Base-by-base conservation (phyloP, 2,329 filamentous ascomycete species). In the Emergomyces pasteurianus region DNA sequence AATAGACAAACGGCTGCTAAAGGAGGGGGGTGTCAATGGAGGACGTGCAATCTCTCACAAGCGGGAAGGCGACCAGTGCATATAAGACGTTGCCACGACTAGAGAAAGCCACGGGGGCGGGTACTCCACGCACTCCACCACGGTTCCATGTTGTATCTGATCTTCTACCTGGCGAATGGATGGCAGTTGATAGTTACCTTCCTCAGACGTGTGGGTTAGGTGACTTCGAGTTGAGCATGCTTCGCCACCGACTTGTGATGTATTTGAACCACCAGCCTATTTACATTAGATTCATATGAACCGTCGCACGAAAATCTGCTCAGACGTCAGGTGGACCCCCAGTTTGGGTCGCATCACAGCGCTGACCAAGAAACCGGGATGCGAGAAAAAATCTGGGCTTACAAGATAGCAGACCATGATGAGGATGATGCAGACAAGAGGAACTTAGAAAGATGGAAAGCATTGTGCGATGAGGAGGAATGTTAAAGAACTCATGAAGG, bases 121-220 rank as follows among this genome's bases (percentile, higher is more conserved):
- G 40, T 31, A 5, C 23, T 31, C 40, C 16, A 2, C 46, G 40
- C 16, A 31, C 54, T 8, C 58, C 50, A 21, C 31, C 63, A 47
- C 60, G 53, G 21, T 63, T 65, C 28, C 60, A 61, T 31, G 40
- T 62, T 58, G 52, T 65, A 36, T 59, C 31, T 57, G 60, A 60
- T 36, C n/a, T 49, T 34, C 9, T 60, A 21, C 52, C 40, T 3
- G 31, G 47, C n/a, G 47, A 50, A 23, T 59, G 58, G 60, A 42
- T 36, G 36, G 23, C 49, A 31, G n/a, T 47, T 12, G 60, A 65
- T 36, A 36, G 63, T 26, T 54, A 53, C 40, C 54, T 65, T 26
- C 46, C 55, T 9, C n/a, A 34, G 28, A 55, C 50, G n/a, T 61
- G 56, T 50, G 31, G 12, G 5, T 56, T 65, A 43, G 58, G 53